Base-by-base conservation (phyloP, 192 early-diverging fungal genomes). In the Cladochytrium replicatum region DNA sequence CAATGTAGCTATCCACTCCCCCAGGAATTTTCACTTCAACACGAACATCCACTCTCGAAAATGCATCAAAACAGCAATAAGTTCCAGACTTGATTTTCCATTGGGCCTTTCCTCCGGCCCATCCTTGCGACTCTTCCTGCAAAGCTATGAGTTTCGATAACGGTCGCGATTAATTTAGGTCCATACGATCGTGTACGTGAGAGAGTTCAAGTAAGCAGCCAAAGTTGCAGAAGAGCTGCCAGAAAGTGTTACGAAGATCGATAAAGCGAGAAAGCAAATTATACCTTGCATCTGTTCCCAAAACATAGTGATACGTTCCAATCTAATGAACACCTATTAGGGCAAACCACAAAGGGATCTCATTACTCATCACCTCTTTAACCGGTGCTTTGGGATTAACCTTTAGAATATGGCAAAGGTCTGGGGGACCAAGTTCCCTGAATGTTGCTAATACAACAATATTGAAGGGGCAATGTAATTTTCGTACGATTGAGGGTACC, bases 21-120 rank as follows among this genome's bases (percentile, higher is more conserved):
- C 96, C 96, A 7, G 96, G 96, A 58, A 97, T 97, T 48, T 87
- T 84, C 26, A 99, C 91, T 66, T 95, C 89, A n/a, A 99, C 96
- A 29, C 96, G 81, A 32, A 99, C 80, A 69, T 99, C 96, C 5
- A 96, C 85, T 17, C 90, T 78, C 3, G 93, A 92, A 55, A 99
- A 99, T 2, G 90, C 90, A 67, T 99, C 95, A 70, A 87, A 99
- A 62, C 91, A 88, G 69, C 95, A 91, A 67, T 85, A 87, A 0
- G 81, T 85, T 21, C 83, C 85, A 19, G 76, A 77, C 7, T 60
- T 61, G 41, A 87, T 79, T 61, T 83, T 84, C 78, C 73, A 81
- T n/a, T n/a, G n/a, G n/a, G n/a, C n/a, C n/a, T 74, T 37, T 32
- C 52, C 58, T 48, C 49, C 63, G 41, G 81, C 78, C 77, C 81